Evolutionary conservation across 148 eudicot genomes (phyloP), one percentile per base, ranked within the genome.

Genomic region (Rhododendron vialii): DNA sequence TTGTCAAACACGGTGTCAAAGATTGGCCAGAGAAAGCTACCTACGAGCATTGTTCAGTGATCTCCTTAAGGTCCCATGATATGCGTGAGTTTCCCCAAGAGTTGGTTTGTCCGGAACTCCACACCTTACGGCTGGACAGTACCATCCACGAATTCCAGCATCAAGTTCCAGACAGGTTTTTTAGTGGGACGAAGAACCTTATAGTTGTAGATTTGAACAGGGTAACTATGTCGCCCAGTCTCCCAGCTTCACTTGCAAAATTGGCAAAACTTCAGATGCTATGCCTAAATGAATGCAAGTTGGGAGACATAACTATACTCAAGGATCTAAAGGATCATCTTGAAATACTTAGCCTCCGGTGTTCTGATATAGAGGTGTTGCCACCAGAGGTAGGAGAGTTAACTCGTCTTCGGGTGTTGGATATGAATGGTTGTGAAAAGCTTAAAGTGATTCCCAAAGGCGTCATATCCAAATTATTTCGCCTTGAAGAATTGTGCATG

Each of bases 101-200:
- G 71, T 63, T 63, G 71, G 4, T n/a, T 9, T 63, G 30, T 63
- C 30, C 4, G 1, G 3, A 1, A 0, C 71, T 63, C 3, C 13
- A 63, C 71, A 63, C 30, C 1, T 63, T 63, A n/a, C 13, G 30
- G 4, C 10, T 63, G 4, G 71, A n/a, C 13, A 2, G 30, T 63
- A 2, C 28, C 28, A 0, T 0, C 30, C 0, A 63, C 12, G 0
- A n/a, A 22, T 2, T 1, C 71, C 14, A 2, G 4, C 71, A 0
- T 63, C 28, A 63, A 1, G 11, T 63, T 63, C 30, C 71, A 1
- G 28, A n/a, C 3, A 63, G 12, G 3, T 63, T 63, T 63, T 63
- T 63, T 8, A 0, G 9, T 63, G 30, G 71, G 10, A 8, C 10
- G 1, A 4, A 24, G 30, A 63, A 63, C 28, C 71, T 63, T 24